Evolutionary conservation across 768 basidiomycete genomes (phyloP).

Genomic region (Russula earlei): DNA sequence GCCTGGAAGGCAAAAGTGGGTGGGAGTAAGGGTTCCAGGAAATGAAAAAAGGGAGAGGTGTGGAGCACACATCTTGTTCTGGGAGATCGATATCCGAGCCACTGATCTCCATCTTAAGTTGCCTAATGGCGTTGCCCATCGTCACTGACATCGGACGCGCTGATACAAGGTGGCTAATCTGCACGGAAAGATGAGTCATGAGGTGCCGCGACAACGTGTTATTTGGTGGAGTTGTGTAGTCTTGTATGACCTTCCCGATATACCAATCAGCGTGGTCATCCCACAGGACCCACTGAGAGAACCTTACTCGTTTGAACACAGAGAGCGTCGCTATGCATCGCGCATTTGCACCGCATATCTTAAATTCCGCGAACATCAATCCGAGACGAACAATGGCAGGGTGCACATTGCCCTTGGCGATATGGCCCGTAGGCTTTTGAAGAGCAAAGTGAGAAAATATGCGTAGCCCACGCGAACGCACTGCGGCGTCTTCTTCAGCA

Average conservation of each 20-base stretch:
- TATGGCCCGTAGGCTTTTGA: conserved; percentile 42
- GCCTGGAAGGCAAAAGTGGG: conserved; percentile 43
- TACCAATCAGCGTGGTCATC: conserved; percentile 3
- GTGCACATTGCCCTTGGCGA: conserved; percentile 79
- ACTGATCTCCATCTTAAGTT: conserved; percentile 93
- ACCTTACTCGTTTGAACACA: conserved; percentile 80
- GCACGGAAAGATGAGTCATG: conserved; percentile 85
- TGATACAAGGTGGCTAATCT: conserved; percentile 83
- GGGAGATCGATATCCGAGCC: conserved; percentile 86
- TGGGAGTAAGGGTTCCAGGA: not conserved
- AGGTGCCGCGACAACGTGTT: conserved; percentile 85
- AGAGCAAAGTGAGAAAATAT: conserved; percentile 84
- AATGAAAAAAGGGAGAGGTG: not conserved
- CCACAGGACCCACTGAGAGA: conserved; percentile 11
- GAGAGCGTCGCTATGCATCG: conserved; percentile 87
- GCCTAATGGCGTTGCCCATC: conserved; percentile 90
- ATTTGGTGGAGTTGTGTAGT: conserved; percentile 79
- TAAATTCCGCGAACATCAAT: conserved; percentile 84
- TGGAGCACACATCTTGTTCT: conserved; percentile 75
- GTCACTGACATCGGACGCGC: conserved; percentile 87
- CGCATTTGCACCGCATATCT: conserved; percentile 90
- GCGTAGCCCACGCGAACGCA: conserved; percentile 51
- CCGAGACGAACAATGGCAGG: conserved; percentile 82
- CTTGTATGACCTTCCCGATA: conserved; percentile 68
- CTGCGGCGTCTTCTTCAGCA: conserved; percentile 28